Conservation (phyloP, 805 yeast species). For the Scheffersomyces amazonensis region DNA sequence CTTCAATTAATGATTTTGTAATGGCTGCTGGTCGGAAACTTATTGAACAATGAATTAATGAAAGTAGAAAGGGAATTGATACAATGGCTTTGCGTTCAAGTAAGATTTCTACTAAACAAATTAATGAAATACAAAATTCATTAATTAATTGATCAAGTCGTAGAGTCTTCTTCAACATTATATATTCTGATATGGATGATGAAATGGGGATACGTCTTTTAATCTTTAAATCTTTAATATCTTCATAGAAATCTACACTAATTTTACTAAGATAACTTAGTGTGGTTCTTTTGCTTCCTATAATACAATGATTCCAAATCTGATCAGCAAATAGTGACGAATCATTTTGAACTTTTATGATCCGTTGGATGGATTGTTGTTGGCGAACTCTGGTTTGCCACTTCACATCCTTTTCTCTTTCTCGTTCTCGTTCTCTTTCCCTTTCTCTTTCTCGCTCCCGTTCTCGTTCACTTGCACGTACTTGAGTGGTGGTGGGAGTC, state of each 20-base stretch:
- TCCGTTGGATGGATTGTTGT: constrained; percentile 7
- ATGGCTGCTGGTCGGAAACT: constrained; percentile 65
- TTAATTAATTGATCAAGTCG: constrained; percentile 50
- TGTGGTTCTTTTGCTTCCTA: constrained; percentile 31
- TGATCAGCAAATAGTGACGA: constrained; percentile 31
- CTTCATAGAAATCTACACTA: constrained; percentile 20
- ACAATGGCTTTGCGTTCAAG: constrained; percentile 22
- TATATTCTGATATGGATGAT: constrained; percentile 35
- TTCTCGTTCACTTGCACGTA: too few species aligned
- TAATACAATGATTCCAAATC: constrained; percentile 33
- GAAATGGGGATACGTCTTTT: constrained; percentile 29
- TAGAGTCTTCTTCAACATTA: constrained; percentile 41
- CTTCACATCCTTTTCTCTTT: too few species aligned
- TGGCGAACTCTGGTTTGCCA: too few species aligned
- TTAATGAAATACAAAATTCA: constrained; percentile 28
- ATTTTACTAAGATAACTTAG: constrained; percentile 30
- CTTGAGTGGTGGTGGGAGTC: too few species aligned
- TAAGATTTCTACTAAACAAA: constrained; percentile 27
- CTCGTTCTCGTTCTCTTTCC: too few species aligned
- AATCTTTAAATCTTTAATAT: constrained; percentile 17
- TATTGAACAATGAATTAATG: constrained; percentile 53
- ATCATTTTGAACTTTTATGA: constrained; percentile 29
- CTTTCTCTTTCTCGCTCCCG: too few species aligned
- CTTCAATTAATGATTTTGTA: constrained; percentile 24
- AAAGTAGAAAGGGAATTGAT: constrained; percentile 58